Evolutionary conservation across 768 basidiomycete species (phyloP).

Genomic region (Boletus eberwhitei): DNA sequence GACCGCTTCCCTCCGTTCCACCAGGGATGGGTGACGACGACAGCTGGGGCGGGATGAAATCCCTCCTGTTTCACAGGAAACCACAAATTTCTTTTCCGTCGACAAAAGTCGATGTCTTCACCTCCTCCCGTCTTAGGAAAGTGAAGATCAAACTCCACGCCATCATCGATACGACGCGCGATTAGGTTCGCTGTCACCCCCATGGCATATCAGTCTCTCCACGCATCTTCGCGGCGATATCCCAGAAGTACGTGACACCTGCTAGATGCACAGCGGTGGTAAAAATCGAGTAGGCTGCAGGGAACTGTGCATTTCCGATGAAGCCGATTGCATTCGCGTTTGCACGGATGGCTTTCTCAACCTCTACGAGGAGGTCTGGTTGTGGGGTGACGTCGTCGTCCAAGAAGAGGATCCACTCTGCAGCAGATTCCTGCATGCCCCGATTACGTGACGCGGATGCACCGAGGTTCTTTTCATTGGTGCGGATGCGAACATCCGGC

Average conservation of each 20-base stretch:
- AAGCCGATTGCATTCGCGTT: conserved; percentile 51
- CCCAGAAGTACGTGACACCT: conserved; percentile 61
- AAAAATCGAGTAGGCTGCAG: conserved; percentile 45
- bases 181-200: conserved; percentile 62
- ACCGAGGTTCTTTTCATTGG: conserved; percentile 46
- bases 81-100: conserved; percentile 41
- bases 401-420: conserved; percentile 58
- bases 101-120: conserved; percentile 60
- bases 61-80: conserved; percentile 35
- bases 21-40: conserved; percentile 55
- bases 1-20: conserved; percentile 46
- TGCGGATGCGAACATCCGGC: conserved; percentile 51
- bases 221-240: conserved; percentile 49
- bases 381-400: conserved; percentile 54
- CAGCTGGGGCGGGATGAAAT: conserved; percentile 47
- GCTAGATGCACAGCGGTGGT: conserved; percentile 53
- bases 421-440: conserved; percentile 51
- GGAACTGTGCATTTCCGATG: conserved; percentile 51
- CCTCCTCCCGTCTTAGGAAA: conserved; percentile 66
- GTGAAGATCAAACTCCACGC: conserved; percentile 40
- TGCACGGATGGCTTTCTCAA: conserved; percentile 45
- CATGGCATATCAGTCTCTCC: conserved; percentile 48
- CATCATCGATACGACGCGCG: conserved; percentile 43
- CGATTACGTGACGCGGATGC: conserved; percentile 55
- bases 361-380: conserved; percentile 41